These are phyloP conservation scores for Diaporthe sp. DNA, from an alignment of 2,329 filamentous ascomycete genomes.

Conservation along the genomic window DNA sequence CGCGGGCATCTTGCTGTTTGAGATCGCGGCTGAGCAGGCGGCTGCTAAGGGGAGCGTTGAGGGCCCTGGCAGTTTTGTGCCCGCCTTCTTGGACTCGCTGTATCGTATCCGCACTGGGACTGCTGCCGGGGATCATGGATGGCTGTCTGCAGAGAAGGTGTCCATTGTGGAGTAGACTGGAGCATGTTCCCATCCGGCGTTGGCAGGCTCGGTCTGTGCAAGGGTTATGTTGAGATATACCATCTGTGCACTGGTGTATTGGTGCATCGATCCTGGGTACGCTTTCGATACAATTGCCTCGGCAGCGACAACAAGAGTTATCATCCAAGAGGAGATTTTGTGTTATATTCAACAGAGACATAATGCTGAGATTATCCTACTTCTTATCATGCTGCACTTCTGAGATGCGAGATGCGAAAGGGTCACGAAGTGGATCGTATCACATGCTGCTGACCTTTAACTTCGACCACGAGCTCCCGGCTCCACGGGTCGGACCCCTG, in stretches of 20 bases:
- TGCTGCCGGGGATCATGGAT: conserved; percentile 6
- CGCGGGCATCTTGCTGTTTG: conserved; percentile 80
- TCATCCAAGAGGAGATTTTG: fast-evolving
- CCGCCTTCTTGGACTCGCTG: conserved; percentile 83
- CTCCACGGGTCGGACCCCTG: not conserved
- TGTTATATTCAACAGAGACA: not conserved
- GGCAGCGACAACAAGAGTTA: fast-evolving
- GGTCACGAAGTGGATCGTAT: not conserved
- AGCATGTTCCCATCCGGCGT: not conserved
- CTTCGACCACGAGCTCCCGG: not conserved
- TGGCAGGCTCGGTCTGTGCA: too few species aligned
- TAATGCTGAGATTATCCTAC: fast-evolving
- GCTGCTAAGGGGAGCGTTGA: conserved; percentile 73
- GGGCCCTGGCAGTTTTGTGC: conserved; percentile 88
- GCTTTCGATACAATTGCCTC: not conserved
- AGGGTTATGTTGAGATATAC: too few species aligned
- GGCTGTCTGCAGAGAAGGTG: conserved; percentile 18
- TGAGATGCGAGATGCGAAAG: not conserved
- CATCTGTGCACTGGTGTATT: not conserved
- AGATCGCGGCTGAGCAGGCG: conserved; percentile 76
- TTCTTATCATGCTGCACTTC: not conserved
- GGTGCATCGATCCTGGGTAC: too few species aligned
- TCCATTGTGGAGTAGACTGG: not conserved
- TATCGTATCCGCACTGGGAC: conserved; percentile 50
- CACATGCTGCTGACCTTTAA: conserved; percentile 10